Percentiles rank a stretch among this genome's conserved stretches.
Conservation (phyloP, 768 basidiomycete species). For the Gymnopilus dilepis region DNA sequence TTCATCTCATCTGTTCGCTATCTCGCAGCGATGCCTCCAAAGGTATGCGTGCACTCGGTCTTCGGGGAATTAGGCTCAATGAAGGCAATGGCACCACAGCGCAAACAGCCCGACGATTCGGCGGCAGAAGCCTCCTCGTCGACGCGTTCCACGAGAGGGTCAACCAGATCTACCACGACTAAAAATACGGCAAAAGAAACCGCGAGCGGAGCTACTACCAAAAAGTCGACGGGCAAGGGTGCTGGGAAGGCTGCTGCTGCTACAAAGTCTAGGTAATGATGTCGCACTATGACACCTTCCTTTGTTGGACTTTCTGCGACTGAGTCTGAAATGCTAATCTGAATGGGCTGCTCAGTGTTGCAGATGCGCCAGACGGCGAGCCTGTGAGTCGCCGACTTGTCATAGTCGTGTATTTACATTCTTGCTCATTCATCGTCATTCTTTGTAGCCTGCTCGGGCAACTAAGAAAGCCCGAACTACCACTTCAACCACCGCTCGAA, state of each 20-base stretch:
- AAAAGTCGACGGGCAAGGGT: constrained; percentile 11
- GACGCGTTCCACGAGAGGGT: constrained; percentile 37
- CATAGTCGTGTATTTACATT: neutral
- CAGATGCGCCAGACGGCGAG: constrained; percentile 19
- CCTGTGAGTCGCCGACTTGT: constrained; percentile 18
- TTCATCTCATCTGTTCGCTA: constrained; percentile 4
- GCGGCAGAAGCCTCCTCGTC: constrained; percentile 38
- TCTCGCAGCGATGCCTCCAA: constrained; percentile 39
- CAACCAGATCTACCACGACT: constrained; percentile 21
- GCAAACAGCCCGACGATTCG: constrained; percentile 59
- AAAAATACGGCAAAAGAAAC: constrained; percentile 20
- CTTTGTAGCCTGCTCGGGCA: constrained; percentile 29
- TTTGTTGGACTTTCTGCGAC: neutral
- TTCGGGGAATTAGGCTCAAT: neutral
- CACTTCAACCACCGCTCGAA: constrained; percentile 15
- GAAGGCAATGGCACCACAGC: constrained; percentile 38
- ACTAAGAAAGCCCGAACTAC: constrained; percentile 34
- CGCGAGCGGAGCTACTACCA: constrained; percentile 5
- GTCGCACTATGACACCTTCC: constrained; percentile 5
- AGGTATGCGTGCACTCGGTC: constrained; percentile 30
- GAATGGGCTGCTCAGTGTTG: neutral
- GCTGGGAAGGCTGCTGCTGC: constrained; percentile 10
- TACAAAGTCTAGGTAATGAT: constrained; percentile 13
- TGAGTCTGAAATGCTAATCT: neutral
- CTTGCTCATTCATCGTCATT: neutral